Evolutionary conservation across 2,329 filamentous ascomycete genomes (phyloP), one percentile per base, ranked within the genome.

Genomic region (Blastomyces emzantsi): DNA sequence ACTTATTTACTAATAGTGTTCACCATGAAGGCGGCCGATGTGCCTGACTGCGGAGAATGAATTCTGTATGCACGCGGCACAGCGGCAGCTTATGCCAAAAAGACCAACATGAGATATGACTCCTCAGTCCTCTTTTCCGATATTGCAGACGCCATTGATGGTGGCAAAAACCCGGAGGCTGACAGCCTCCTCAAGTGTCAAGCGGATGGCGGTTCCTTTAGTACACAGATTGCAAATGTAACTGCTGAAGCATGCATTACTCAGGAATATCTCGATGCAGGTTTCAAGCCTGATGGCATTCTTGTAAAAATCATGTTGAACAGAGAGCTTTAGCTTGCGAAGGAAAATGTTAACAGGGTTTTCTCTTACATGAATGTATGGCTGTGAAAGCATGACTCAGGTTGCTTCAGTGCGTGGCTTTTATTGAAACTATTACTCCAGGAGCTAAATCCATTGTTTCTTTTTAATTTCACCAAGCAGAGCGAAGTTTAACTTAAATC

Each of bases 81-180:
- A 9, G 55, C 61, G 9, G 61, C 61, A 25, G 54, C 61, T 17
- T 63, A 63, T 22, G 61, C 61, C 36, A 63, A 63, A 60, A 63
- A 63, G 54, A 47, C 41, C 41, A 25, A 63, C 61, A 47, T 62
- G 61, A 56, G 15, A 8, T 62, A 62, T 19, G 36, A 62, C 28
- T 62, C 61, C 25, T 62, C 61, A 9, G 49, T 62, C n/a, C 61
- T 62, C 33, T 62, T 57, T 59, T 54, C 57, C 17, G 61, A 62
- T 33, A 58, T 62, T 58, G 61, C 61, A 62, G 45, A 62, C 52
- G 59, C 61, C n/a, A 62, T 62, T 15, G 61, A 62, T 28, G 61
- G 61, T 41, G 61, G 61, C 25, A 43, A 15, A 7, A 36, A 36
- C 2, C 9, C 22, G 2, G 57, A 58, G 36, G 25, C 43, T 30